Evolutionary conservation across 495 filamentous ascomycete species (phyloP).

Genomic region (Penicillium parvum): DNA sequence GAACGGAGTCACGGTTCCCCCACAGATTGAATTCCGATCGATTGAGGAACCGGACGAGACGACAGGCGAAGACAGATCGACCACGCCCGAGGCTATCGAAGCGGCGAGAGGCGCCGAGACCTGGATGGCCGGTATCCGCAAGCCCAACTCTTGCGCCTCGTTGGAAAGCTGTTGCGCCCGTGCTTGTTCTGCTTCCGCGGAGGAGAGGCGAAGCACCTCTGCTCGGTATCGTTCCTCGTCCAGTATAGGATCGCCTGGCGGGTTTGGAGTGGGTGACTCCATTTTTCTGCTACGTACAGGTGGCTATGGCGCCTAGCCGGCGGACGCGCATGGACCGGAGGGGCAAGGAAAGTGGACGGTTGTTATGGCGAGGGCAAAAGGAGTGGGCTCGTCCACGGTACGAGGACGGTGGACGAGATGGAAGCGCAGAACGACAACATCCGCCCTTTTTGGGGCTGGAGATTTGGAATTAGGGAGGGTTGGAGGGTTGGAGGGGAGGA

Average conservation of each 20-base stretch:
- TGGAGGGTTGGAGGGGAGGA: slow-evolving; percentile 8
- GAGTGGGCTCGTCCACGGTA: slow-evolving; percentile 36
- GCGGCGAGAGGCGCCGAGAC: slow-evolving; percentile 38
- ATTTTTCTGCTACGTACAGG: slow-evolving; percentile 14
- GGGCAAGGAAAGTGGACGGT: slow-evolving; percentile 2
- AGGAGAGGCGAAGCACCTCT: slow-evolving; percentile 34
- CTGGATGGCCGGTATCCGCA: slow-evolving; percentile 36
- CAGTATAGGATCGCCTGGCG: slow-evolving; percentile 4
- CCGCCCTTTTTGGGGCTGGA: slow-evolving; percentile 18
- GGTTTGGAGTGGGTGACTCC: slow-evolving; percentile 6
- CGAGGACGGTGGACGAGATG: slow-evolving; percentile 37
- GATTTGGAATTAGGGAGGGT: slow-evolving; percentile 5
- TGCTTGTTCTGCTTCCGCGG: slow-evolving; percentile 34
- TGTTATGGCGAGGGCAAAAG: slow-evolving; percentile 3
- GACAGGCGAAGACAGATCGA: slow-evolving; percentile 36
- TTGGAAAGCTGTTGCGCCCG: slow-evolving; percentile 35
- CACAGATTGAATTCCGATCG: slow-evolving; percentile 33
- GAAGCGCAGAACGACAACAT: slow-evolving; percentile 32
- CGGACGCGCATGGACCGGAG: slow-evolving; percentile 22
- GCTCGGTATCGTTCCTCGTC: slow-evolving; percentile 39
- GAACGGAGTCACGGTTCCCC: slow-evolving; percentile 25
- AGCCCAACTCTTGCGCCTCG: slow-evolving; percentile 37
- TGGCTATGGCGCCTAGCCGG: slow-evolving; percentile 20
- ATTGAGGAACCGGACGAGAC: slow-evolving; percentile 38
- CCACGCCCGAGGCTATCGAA: slow-evolving; percentile 36